Conservation (phyloP, 2,329 filamentous ascomycete genomes). For the Pseudogymnoascus sp. region DNA sequence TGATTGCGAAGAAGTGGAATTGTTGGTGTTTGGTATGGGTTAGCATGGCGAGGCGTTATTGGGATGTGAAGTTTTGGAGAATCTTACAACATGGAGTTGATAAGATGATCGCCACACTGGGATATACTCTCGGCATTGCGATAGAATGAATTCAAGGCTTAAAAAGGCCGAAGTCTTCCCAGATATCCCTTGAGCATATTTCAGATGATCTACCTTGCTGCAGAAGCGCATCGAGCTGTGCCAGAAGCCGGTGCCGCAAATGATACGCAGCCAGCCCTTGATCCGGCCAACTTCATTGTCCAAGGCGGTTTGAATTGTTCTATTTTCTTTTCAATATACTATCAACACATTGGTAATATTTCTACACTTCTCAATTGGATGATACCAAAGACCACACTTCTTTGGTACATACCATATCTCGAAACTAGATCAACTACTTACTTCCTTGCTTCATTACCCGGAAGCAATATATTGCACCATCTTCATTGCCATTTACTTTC, state of each 20-base stretch:
- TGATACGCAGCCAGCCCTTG: neutral
- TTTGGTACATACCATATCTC: neutral
- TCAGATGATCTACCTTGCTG: neutral
- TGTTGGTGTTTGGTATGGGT: neutral
- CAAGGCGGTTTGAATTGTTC: neutral
- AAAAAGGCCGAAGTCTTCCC: neutral
- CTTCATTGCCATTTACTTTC: neutral
- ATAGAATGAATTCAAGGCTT: neutral
- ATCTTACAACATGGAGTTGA: neutral
- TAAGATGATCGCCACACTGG: neutral
- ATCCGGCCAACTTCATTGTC: too few species aligned
- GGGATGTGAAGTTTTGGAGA: neutral
- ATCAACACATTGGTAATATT: neutral
- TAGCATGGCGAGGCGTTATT: conserved; percentile 5
- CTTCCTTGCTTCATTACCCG: neutral
- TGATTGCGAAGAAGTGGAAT: neutral
- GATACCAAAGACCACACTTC: neutral
- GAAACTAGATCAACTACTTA: neutral
- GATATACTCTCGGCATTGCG: neutral
- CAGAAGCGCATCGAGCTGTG: neutral
- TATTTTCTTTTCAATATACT: neutral
- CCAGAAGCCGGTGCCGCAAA: neutral
- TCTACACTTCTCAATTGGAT: neutral
- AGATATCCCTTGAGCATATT: neutral
- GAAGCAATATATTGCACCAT: neutral